Base-by-base conservation (phyloP, 192 early-diverging fungal species). In the Podila minutissima region DNA sequence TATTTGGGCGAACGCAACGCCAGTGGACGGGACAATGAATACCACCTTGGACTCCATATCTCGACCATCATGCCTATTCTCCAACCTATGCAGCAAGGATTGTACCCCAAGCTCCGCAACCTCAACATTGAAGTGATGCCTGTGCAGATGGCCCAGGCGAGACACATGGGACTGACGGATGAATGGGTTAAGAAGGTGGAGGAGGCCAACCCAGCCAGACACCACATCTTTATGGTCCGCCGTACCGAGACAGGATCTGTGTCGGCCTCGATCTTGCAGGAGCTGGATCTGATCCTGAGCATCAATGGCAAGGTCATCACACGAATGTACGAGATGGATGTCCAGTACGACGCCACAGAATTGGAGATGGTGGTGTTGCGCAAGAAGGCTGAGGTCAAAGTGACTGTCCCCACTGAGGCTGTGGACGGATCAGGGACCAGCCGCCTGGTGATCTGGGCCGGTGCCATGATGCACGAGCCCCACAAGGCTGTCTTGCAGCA, bases 371-470 rank as follows among this genome's bases (percentile, higher is more conserved):
- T 90, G 5, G 86, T 92, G 8, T 60, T 98, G 66, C 84, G 96
- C 58, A 86, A 92, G 67, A 94, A 94, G 81, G 66, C 85, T 24
- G 95, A 95, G 72, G 74, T 94, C 71, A 84, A 76, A 0, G 62
- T 98, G n/a, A 74, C 83, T 22, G 93, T 96, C 4, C 89, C 90
- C n/a, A 95, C 93, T 0, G 89, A 85, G 37, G 84, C 84, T 12
- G 71, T 87, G 37, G 86, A 85, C 59, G 86, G 88, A 32, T 83
- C 85, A 68, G 90, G 87, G 49, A 93, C 89, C 7, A 87, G 84
- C 24, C 91, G 92, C 66, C 83, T 95, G 11, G 91, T 96, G 35
- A 86, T 91, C 62, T 97, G 96, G 96, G 93, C 94, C 5, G 96
- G 96, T 22, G 94, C 92, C 12, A 86, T 89, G 26, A 83, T 95